phyloP scores from a whole-genome alignment of 768 basidiomycete genomes.

The Cyclocybe aegerita region DNA sequence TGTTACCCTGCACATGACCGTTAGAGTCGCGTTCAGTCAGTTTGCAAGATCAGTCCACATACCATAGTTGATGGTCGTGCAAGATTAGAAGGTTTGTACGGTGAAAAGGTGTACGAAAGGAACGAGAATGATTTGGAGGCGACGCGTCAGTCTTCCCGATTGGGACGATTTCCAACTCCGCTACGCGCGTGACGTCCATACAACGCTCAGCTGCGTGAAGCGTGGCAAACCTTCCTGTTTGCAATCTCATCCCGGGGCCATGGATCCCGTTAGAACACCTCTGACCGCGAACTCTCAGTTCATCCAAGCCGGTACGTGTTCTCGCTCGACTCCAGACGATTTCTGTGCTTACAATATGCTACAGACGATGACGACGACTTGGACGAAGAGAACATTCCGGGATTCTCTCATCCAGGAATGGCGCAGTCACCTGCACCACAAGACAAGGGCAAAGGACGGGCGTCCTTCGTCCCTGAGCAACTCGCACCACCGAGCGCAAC shows the following conservation, averaged over 20 bases:
- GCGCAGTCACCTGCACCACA: conserved; percentile 35
- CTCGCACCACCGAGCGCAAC: conserved; percentile 41
- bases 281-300: conserved; percentile 69
- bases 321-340: not conserved
- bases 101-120: conserved; percentile 3
- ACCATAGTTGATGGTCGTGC: conserved; percentile 19
- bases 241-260: conserved; percentile 14
- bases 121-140: conserved; percentile 22
- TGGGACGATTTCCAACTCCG: conserved; percentile 27
- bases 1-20: conserved; percentile 56
- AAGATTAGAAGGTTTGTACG: conserved; percentile 7
- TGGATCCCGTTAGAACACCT: conserved; percentile 49
- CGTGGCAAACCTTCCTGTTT: conserved; percentile 24
- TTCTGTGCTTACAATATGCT: conserved; percentile 1
- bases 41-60: conserved; percentile 17
- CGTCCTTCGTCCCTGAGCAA: conserved; percentile 50
- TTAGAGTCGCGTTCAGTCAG: not conserved
- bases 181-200: conserved; percentile 20
- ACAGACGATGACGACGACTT: conserved; percentile 72
- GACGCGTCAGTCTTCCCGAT: conserved; percentile 28
- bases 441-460: conserved; percentile 75
- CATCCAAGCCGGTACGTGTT: conserved; percentile 66
- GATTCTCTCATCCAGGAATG: conserved; percentile 67
- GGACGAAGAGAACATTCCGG: conserved; percentile 79
- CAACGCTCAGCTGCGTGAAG: conserved; percentile 19